A percentile compares a stretch with the other conserved stretches of the same genome.
Conservation (phyloP, 192 early-diverging fungal genomes). For the Cetraspora pellucida region DNA sequence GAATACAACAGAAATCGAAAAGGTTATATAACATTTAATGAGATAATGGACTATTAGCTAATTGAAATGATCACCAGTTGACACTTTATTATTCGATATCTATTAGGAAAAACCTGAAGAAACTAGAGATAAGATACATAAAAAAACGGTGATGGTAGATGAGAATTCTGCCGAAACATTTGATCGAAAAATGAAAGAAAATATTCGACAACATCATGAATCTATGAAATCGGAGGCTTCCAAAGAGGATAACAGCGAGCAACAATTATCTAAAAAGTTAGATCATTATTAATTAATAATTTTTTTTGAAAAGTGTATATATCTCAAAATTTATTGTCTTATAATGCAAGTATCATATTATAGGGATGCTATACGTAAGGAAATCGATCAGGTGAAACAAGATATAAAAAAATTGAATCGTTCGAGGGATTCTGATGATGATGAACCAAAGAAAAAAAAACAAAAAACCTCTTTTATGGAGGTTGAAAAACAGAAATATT, state of each 20-base stretch:
- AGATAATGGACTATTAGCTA: too few relatives aligned
- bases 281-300: not conserved
- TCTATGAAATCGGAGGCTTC: slow-evolving; percentile 11
- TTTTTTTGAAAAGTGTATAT: not conserved
- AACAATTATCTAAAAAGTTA: not conserved
- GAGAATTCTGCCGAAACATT: slow-evolving; percentile 41
- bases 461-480: slow-evolving; percentile 46
- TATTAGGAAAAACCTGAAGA: not conserved
- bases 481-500: slow-evolving; percentile 53
- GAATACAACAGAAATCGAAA: not conserved
- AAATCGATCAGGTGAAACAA: slow-evolving; percentile 65
- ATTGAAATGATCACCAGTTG: not conserved
- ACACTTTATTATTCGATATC: not conserved
- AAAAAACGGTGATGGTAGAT: slow-evolving; percentile 28
- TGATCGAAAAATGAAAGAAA: slow-evolving; percentile 35
- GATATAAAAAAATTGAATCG: slow-evolving; percentile 66
- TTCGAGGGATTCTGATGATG: slow-evolving; percentile 36
- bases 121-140: not conserved
- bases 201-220: slow-evolving; percentile 13
- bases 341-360: not conserved
- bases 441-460: slow-evolving; percentile 41
- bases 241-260: not conserved
- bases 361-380: slow-evolving; percentile 47
- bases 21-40: slow-evolving; percentile 3
- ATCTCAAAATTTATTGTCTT: slow-evolving; percentile 6